phyloP scores from a whole-genome alignment of 192 early-diverging fungal genomes.

The Coemansia sp. region DNA sequence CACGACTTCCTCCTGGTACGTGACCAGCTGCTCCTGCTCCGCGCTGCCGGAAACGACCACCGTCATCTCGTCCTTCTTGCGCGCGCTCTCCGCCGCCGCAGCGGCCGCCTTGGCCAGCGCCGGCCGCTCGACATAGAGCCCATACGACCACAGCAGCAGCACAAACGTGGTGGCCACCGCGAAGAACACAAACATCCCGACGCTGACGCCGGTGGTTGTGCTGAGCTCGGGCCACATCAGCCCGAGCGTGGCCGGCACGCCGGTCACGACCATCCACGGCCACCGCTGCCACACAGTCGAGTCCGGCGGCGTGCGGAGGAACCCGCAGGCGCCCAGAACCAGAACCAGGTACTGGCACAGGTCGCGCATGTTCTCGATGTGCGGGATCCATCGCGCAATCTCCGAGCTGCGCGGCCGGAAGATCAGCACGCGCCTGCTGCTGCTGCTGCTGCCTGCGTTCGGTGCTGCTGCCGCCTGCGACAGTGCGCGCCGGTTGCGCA shows the following conservation, averaged over 20 bases:
- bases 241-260: conserved; percentile 41
- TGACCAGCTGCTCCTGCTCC: conserved; percentile 16
- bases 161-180: conserved; percentile 17
- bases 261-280: conserved; percentile 44
- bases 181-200: conserved; percentile 48
- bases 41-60: background rate
- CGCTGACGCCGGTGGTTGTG: conserved; percentile 47
- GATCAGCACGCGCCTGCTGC: conserved; percentile 7
- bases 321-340: conserved; percentile 37
- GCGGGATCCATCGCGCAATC: conserved; percentile 41
- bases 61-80: background rate
- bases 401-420: conserved; percentile 24
- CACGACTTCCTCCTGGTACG: conserved; percentile 42
- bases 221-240: conserved; percentile 52
- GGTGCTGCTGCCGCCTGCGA: background rate
- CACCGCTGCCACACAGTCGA: conserved; percentile 36
- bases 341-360: conserved; percentile 45
- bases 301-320: conserved; percentile 25
- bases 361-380: conserved; percentile 49
- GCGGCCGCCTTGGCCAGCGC: background rate
- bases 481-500: conserved; percentile 12
- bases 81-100: background rate
- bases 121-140: conserved; percentile 35
- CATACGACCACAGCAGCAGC: conserved; percentile 42
- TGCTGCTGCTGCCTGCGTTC: background rate